phyloP scores from a whole-genome alignment of 495 filamentous ascomycete species.

The Lasiosphaeriaceae sp. region DNA sequence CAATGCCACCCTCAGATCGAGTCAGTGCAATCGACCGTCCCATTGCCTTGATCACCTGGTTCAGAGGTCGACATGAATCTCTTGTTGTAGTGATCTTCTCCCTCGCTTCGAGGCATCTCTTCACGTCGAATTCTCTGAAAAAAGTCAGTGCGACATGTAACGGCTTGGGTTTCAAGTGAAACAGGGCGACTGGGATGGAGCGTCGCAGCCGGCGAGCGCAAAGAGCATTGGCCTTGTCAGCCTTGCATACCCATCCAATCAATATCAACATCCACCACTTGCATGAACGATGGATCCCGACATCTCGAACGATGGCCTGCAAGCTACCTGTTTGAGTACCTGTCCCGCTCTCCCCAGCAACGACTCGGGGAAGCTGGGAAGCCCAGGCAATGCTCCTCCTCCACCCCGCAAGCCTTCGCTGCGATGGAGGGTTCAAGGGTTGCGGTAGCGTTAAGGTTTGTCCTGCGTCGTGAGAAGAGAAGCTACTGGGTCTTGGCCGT shows the following conservation, averaged over 20 bases:
- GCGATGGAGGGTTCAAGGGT: not conserved
- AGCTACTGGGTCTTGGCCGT: not conserved
- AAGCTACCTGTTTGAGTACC: conserved; percentile 31
- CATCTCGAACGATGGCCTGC: conserved; percentile 24
- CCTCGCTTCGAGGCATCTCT: not conserved
- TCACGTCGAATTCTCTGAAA: conserved; percentile 1
- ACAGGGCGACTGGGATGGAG: conserved; percentile 23
- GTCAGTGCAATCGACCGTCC: not conserved
- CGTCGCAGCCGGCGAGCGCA: conserved; percentile 13
- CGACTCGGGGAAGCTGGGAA: conserved; percentile 11
- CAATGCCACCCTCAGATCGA: not conserved
- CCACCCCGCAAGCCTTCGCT: not conserved
- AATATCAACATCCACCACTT: not conserved
- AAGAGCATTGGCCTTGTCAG: conserved; percentile 22
- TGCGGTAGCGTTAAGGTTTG: not conserved
- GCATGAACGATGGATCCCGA: conserved; percentile 25
- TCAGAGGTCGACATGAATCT: not conserved
- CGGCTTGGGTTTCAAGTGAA: conserved; percentile 37
- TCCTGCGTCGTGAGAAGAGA: not conserved
- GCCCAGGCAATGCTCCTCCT: not conserved
- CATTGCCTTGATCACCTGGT: not conserved
- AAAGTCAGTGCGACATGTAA: conserved; percentile 23
- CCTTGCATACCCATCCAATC: conserved; percentile 31
- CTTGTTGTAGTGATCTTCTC: not conserved
- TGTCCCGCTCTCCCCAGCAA: conserved; percentile 19